phyloP scores from a whole-genome alignment of 176 grass and related monocot genomes.

The Hsuehochloa calcarea region DNA sequence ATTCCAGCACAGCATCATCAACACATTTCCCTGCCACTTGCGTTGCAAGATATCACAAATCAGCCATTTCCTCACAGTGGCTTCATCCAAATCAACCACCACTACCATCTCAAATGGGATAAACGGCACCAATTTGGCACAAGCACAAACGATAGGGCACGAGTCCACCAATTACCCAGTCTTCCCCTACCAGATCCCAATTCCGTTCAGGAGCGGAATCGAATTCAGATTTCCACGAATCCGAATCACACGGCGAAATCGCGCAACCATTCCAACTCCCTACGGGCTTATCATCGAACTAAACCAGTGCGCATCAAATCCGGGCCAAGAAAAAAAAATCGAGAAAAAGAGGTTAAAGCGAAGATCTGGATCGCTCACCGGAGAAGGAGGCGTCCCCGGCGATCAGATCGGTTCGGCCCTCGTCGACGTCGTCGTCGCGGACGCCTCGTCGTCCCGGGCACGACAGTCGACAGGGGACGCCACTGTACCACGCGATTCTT shows the following conservation, averaged over 20 bases:
- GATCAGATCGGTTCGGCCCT: not conserved
- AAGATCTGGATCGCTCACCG: slow-evolving; percentile 6
- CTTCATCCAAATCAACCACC: not conserved
- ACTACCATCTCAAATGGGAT: not conserved
- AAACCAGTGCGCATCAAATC: not conserved
- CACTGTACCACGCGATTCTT: not conserved
- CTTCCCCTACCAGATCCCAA: not conserved
- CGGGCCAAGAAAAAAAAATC: not conserved
- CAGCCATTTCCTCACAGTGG: not conserved
- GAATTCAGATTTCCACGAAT: not conserved
- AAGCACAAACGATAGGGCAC: not conserved
- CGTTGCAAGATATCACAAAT: not conserved
- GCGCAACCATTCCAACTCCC: not conserved
- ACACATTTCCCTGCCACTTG: not conserved
- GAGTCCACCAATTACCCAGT: not conserved
- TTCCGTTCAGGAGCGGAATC: not conserved
- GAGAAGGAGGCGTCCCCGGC: not conserved
- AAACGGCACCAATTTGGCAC: not conserved
- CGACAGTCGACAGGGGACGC: not conserved
- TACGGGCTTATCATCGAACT: too few species aligned
- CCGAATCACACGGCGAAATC: not conserved
- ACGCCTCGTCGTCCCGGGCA: slow-evolving; percentile 8
- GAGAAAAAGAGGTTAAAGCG: not conserved
- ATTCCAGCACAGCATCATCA: not conserved
- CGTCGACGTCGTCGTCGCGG: not conserved